Evolutionary conservation across 169 alveolate species (phyloP).

Genomic region (Plasmodium malariae): DNA sequence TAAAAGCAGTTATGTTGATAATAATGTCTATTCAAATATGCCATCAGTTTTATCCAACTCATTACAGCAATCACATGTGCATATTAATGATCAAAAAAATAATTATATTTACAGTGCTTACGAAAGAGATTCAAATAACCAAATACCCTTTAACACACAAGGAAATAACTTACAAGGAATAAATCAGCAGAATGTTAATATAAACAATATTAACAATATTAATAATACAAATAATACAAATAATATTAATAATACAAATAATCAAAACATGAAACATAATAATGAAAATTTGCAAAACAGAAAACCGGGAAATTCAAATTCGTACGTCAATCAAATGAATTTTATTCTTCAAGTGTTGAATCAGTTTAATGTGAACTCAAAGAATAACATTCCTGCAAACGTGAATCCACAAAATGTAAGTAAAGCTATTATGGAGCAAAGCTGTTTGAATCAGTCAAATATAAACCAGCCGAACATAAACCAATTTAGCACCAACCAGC

Average conservation of each 20-base stretch:
- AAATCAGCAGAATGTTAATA: slow-evolving; percentile 26
- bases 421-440: neutral
- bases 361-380: slow-evolving; percentile 27
- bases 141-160: neutral
- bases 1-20: slow-evolving; percentile 2
- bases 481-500: neutral
- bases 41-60: slow-evolving; percentile 1
- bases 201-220: slow-evolving; percentile 31
- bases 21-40: neutral
- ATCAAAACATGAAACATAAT: slow-evolving; percentile 12
- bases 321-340: slow-evolving; percentile 49
- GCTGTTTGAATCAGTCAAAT: slow-evolving; percentile 5
- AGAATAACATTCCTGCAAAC: neutral
- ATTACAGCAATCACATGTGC: slow-evolving; percentile 30
- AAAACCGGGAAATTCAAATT: slow-evolving; percentile 23
- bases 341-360: slow-evolving; percentile 57
- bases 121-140: slow-evolving; percentile 5
- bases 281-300: slow-evolving; percentile 30
- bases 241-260: no score
- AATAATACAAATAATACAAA: no score
- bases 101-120: slow-evolving; percentile 6
- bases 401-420: slow-evolving; percentile 6
- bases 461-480: neutral
- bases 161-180: slow-evolving; percentile 17
- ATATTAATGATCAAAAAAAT: slow-evolving; percentile 27